Percentiles rank a stretch among this genome's conserved stretches.
Conservation (phyloP, 805 yeast genomes). For the Suhomyces sp. region DNA sequence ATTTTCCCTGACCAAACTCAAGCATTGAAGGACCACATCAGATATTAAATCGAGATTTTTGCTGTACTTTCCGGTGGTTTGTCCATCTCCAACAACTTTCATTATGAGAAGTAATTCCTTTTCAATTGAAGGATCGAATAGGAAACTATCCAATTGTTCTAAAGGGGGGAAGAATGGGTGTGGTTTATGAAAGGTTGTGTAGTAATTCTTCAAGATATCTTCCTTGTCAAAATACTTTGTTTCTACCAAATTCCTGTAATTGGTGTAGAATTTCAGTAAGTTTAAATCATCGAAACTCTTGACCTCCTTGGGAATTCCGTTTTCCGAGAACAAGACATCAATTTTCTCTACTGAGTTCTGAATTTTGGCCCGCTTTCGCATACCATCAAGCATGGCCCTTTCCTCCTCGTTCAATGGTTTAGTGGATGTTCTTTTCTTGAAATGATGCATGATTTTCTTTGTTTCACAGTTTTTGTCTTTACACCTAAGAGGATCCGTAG, state of each 20-base stretch:
- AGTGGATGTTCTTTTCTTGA: constrained; percentile 1
- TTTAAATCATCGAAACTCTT: constrained; percentile 7
- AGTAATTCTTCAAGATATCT: constrained; percentile 25
- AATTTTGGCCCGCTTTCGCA: constrained; percentile 9
- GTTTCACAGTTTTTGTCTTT: constrained; percentile 4
- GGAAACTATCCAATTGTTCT: constrained; percentile 31
- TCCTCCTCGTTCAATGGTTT: constrained; percentile 1
- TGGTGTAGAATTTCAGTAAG: constrained; percentile 3
- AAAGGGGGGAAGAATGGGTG: constrained; percentile 51
- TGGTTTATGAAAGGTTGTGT: constrained; percentile 36
- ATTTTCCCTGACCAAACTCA: constrained; percentile 13
- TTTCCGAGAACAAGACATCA: constrained; percentile 5
- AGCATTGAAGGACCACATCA: constrained; percentile 19
- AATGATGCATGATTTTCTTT: constrained; percentile 4
- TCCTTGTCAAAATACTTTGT: constrained; percentile 13
- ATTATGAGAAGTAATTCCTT: constrained; percentile 45
- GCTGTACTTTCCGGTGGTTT: constrained; percentile 23
- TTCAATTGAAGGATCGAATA: constrained; percentile 32
- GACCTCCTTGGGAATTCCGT: background rate
- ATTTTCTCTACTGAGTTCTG: constrained; percentile 6
- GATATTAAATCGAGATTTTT: constrained; percentile 13
- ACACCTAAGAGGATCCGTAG: constrained; percentile 3
- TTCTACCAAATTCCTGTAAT: constrained; percentile 18
- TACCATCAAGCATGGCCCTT: constrained; percentile 2
- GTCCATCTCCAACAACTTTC: constrained; percentile 53